Evolutionary conservation across 495 filamentous ascomycete genomes (phyloP), one percentile per base, ranked within the genome.

Genomic region (Lasiosphaeria miniovina): DNA sequence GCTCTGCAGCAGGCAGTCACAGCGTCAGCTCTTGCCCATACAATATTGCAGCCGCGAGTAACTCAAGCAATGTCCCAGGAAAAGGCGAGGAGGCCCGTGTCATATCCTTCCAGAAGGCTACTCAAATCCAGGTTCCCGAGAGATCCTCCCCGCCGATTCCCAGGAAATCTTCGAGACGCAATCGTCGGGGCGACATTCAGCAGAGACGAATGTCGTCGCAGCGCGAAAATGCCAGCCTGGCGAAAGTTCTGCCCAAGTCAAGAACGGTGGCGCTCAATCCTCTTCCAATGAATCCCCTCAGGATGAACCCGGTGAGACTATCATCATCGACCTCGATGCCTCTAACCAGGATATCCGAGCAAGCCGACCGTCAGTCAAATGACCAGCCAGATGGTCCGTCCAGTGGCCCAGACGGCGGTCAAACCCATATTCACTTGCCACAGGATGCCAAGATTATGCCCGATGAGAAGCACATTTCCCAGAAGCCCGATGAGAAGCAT

Each of bases 281-380:
- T 6, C 49, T 67, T 14, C 46, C 36, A 0, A 58, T 62, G 15
- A 54, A 67, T 36, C 65, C 62, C 6, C 49, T 67, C 17, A 48
- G 46, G 0, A 58, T 64, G 58, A 48, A 65, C 36, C 65, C 65
- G n/a, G 12, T 53, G 7, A 61, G 36, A 32, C 41, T 65, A 35
- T 17, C 50, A 4, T 11, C 58, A 49, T 61, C 65, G 15, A 24
- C 61, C 1, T 55, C 55, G 5, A 61, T 64, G 52, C 62, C 58
- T 10, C 14, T 61, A 34, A 50, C 51, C 8, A 55, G 51, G 41
- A 32, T 41, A 31, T 43, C 15, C n/a, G 32, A 46, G 10, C 17
- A 40, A 36, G 4, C 31, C 17, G 51, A 54, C 31, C 50, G 57
- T 33, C 15, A 14, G 31, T 35, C 45, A 36, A 15, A 17, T 36